These are phyloP conservation scores for Sphaerobolus stellatus DNA, from an alignment of 1,284 basidiomycete species.

Conservation along the genomic window DNA sequence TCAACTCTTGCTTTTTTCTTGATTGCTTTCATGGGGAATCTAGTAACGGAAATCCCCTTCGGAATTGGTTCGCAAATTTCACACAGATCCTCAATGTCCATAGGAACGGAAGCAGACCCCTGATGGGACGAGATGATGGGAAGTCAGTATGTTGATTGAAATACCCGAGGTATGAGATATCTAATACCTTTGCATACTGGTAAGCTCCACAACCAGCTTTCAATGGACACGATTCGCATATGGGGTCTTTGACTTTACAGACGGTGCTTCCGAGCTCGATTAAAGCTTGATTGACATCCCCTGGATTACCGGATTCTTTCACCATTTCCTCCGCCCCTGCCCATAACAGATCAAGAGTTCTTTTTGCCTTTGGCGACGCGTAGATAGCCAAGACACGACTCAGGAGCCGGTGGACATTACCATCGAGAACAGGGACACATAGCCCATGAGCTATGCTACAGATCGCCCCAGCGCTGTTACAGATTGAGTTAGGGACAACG, in stretches of 20 bases:
- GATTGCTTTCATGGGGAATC: slow-evolving; percentile 85
- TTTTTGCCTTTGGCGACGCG: slow-evolving; percentile 76
- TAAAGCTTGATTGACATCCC: slow-evolving; percentile 86
- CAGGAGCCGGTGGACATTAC: slow-evolving; percentile 84
- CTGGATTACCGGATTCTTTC: slow-evolving; percentile 48
- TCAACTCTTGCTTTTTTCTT: slow-evolving; percentile 86
- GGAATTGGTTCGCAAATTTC: slow-evolving; percentile 69
- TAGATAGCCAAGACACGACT: slow-evolving; percentile 81
- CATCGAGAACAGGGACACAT: slow-evolving; percentile 82
- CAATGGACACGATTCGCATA: slow-evolving; percentile 74
- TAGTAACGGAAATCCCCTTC: slow-evolving; percentile 45
- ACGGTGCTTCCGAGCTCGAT: slow-evolving; percentile 89
- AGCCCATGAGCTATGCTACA: slow-evolving; percentile 88
- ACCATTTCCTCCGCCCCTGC: slow-evolving; percentile 72
- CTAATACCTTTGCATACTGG: slow-evolving; percentile 22
- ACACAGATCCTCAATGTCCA: slow-evolving; percentile 78
- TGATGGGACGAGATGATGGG: not conserved
- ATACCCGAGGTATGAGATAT: not conserved
- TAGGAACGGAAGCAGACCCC: slow-evolving; percentile 15
- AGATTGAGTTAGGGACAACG: slow-evolving; percentile 2
- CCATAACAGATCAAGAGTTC: slow-evolving; percentile 83
- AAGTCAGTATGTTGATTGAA: not conserved
- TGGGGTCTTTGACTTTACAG: slow-evolving; percentile 81
- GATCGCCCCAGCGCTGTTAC: slow-evolving; percentile 69
- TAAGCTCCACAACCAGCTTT: slow-evolving; percentile 67